A percentile compares a stretch with the other conserved stretches of the same genome.
phyloP scores from a whole-genome alignment of 1,284 basidiomycete genomes.

The Polyporus tsugae region DNA sequence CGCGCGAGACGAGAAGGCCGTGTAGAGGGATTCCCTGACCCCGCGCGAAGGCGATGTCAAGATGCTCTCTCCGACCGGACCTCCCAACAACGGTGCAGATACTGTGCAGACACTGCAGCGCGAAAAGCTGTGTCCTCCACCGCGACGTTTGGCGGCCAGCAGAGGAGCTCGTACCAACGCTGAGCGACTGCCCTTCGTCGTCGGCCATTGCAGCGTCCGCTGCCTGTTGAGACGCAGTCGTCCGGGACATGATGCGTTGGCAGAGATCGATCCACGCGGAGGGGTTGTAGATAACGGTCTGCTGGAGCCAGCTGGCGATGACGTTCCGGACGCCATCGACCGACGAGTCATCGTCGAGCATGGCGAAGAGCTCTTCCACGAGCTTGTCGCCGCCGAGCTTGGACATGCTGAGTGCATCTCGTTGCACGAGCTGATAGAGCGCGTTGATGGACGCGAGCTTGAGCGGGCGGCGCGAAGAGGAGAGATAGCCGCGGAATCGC shows the following conservation, averaged over 20 bases:
- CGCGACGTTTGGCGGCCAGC: slow-evolving; percentile 70
- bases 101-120: slow-evolving; percentile 90
- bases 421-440: slow-evolving; percentile 96
- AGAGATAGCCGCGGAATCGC: slow-evolving; percentile 79
- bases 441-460: slow-evolving; percentile 96
- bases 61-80: slow-evolving; percentile 82
- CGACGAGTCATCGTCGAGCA: slow-evolving; percentile 93
- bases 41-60: slow-evolving; percentile 73
- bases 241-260: slow-evolving; percentile 94
- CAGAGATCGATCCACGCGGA: slow-evolving; percentile 99
- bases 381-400: slow-evolving; percentile 93
- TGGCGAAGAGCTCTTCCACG: slow-evolving; percentile 94
- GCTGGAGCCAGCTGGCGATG: slow-evolving; percentile 94
- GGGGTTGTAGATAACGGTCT: slow-evolving; percentile 93
- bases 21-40: slow-evolving; percentile 44
- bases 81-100: slow-evolving; percentile 83
- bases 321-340: slow-evolving; percentile 96
- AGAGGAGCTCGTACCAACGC: slow-evolving; percentile 57
- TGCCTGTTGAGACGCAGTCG: slow-evolving; percentile 82
- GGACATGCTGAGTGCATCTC: slow-evolving; percentile 92
- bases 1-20: slow-evolving; percentile 79
- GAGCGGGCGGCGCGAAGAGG: slow-evolving; percentile 82
- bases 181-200: slow-evolving; percentile 92
- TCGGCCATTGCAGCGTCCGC: slow-evolving; percentile 74
- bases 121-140: slow-evolving; percentile 98